phyloP scores from a whole-genome alignment of 495 filamentous ascomycete species.

The Glonium stellatum region DNA sequence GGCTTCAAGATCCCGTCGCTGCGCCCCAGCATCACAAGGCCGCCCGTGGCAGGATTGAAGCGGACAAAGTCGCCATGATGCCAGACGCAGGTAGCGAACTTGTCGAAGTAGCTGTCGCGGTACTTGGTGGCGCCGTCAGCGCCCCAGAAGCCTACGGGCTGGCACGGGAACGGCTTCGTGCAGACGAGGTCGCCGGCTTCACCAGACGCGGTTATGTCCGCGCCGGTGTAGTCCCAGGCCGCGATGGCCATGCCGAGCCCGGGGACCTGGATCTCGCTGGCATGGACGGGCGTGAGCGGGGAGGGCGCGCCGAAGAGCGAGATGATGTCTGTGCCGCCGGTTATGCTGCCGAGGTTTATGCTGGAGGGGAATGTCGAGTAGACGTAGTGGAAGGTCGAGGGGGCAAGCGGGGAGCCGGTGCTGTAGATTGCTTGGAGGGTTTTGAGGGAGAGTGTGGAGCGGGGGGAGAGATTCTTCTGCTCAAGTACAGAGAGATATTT shows the following conservation, averaged over 20 bases:
- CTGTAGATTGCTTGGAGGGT: slow-evolving; percentile 74
- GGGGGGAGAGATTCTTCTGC: slow-evolving; percentile 64
- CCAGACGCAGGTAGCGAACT: slow-evolving; percentile 62
- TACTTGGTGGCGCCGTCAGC: slow-evolving; percentile 64
- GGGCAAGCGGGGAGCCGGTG: slow-evolving; percentile 84
- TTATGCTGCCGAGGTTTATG: slow-evolving; percentile 77
- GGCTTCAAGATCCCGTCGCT: slow-evolving; percentile 76
- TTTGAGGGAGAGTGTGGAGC: slow-evolving; percentile 48
- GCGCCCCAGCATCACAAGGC: slow-evolving; percentile 74
- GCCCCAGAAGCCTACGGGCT: slow-evolving; percentile 85
- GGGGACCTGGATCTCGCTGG: slow-evolving; percentile 83
- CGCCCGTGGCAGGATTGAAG: slow-evolving; percentile 65
- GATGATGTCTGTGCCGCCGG: slow-evolving; percentile 88
- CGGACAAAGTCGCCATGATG: slow-evolving; percentile 93
- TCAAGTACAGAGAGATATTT: slow-evolving; percentile 91
- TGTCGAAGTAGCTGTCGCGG: slow-evolving; percentile 76
- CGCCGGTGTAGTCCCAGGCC: slow-evolving; percentile 60
- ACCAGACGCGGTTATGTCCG: slow-evolving; percentile 48
- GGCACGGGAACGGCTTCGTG: slow-evolving; percentile 76
- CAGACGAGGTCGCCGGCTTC: slow-evolving; percentile 90
- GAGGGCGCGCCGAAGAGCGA: slow-evolving; percentile 85
- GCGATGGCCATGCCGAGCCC: slow-evolving; percentile 87
- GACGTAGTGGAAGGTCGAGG: slow-evolving; percentile 85
- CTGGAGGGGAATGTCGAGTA: slow-evolving; percentile 69
- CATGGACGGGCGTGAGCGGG: slow-evolving; percentile 76